Evolutionary conservation across 2,329 filamentous ascomycete genomes (phyloP), one percentile per base, ranked within the genome.

Genomic region (Paraphaeosphaeria minitans): DNA sequence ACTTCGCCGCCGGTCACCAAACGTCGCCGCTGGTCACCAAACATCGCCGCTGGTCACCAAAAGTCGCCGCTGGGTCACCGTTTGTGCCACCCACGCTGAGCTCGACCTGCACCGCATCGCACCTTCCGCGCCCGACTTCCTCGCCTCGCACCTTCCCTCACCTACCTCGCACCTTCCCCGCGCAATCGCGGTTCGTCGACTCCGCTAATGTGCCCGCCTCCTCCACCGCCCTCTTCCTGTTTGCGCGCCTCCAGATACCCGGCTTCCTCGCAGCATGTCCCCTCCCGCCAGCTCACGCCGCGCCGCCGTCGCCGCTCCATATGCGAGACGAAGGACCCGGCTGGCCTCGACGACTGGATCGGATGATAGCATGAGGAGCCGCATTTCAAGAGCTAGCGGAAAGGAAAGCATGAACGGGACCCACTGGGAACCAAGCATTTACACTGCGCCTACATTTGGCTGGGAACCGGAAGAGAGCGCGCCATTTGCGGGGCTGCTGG

Each of bases 161-260:
- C 42, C 39, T 43, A 24, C 42, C 39, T 43, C 47, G 48, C 55
- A n/a, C 19, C 33, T 51, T 31, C 53, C 37, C 55, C 57, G 51
- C 35, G 42, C 47, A 65, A 56, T 62, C 63, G 69, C 73, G 70
- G 67, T 69, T 62, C 60, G 62, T 61, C 66, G 66, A 62, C 61
- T 64, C 68, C 69, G 66, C 73, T 71, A 69, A 77, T 76, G 73
- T 76, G 74, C 73, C 67, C 66, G 64, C 70, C 69, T 72, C 66
- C 68, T 68, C 70, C 67, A 53, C 58, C 65, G 52, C 66, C 65
- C 67, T 72, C 62, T 63, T 66, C 69, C 68, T 66, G 70, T 69
- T 74, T 68, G 73, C 73, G 73, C 72, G 66, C 70, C 68, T 69
- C 67, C 45, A 64, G 58, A 66, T 67, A 68, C 69, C 66, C 72